Conservation (phyloP, 2,329 filamentous ascomycete species). For the Ramularia collo-cygni region DNA sequence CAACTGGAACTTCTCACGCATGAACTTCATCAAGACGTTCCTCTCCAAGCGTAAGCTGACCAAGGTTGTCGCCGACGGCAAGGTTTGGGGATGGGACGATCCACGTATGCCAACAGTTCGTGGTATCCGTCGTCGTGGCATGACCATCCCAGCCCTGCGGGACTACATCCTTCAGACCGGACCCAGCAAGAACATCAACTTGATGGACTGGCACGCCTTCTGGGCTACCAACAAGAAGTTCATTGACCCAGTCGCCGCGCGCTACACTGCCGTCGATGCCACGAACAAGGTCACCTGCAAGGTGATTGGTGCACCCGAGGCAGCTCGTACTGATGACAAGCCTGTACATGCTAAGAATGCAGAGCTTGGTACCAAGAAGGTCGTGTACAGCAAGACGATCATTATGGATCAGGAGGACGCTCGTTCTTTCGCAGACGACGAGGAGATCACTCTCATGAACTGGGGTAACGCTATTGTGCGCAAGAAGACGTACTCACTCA, state of each 20-base stretch:
- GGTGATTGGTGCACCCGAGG: constrained; percentile 27
- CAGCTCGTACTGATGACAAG: constrained; percentile 61
- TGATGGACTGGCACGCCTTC: constrained; percentile 70
- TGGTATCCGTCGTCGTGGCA: constrained; percentile 68
- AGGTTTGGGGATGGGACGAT: constrained; percentile 80
- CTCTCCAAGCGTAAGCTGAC: constrained; percentile 81
- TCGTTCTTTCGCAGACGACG: constrained; percentile 69
- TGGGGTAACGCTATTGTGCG: constrained; percentile 87
- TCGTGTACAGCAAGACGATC: constrained; percentile 67
- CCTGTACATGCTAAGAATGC: constrained; percentile 87
- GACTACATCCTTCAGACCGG: constrained; percentile 83
- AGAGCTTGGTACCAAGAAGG: constrained; percentile 76
- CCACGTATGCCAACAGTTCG: constrained; percentile 80
- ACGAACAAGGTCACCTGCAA: constrained; percentile 55
- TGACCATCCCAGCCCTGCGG: constrained; percentile 70
- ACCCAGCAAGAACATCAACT: constrained; percentile 74
- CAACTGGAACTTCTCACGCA: constrained; percentile 78
- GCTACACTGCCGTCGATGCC: constrained; percentile 54
- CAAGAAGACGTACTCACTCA: constrained; percentile 46
- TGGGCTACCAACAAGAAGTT: constrained; percentile 50
- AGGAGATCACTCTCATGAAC: constrained; percentile 94
- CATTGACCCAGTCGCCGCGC: constrained; percentile 43
- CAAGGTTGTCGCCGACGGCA: constrained; percentile 69
- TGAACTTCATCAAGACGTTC: constrained; percentile 79
- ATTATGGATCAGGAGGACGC: constrained; percentile 83